A percentile compares a stretch with the other conserved stretches of the same genome.
Conservation (phyloP, 371 early-diverging fungal species). For the Mucor indicus region DNA sequence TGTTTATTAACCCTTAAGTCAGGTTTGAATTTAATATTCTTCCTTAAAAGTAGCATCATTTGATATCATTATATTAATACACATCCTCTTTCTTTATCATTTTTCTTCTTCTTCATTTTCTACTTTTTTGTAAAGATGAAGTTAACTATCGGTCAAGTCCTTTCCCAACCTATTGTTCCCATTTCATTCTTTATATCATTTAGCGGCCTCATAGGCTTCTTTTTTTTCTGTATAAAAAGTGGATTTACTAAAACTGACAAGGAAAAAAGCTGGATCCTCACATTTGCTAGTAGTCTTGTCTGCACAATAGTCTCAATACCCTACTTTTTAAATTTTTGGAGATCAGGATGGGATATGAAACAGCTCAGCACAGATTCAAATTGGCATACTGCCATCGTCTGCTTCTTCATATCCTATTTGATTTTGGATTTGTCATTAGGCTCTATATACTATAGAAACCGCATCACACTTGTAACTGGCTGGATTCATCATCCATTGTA, state of each 20-base stretch:
- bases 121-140: constrained; percentile 3
- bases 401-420: constrained; percentile 44
- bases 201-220: constrained; percentile 12
- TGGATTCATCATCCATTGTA: constrained; percentile 58
- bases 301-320: constrained; percentile 33
- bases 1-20: no score
- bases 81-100: no score
- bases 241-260: constrained; percentile 28
- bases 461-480: constrained; percentile 49
- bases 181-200: constrained; percentile 12
- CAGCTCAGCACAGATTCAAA: constrained; percentile 10
- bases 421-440: constrained; percentile 45
- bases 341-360: constrained; percentile 30
- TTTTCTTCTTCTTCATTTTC: no score
- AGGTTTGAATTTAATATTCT: no score
- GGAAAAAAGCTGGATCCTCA: constrained; percentile 37
- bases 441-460: constrained; percentile 39
- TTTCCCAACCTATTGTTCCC: constrained; percentile 22
- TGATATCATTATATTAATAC: no score
- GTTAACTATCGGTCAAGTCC: constrained; percentile 17
- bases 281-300: constrained; percentile 36
- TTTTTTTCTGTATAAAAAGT: constrained; percentile 20
- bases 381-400: constrained; percentile 9
- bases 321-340: constrained; percentile 22
- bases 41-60: no score